Evolutionary conservation across 164 flowering plant species (phyloP).

Genomic region (Umbilicus rupestris): DNA sequence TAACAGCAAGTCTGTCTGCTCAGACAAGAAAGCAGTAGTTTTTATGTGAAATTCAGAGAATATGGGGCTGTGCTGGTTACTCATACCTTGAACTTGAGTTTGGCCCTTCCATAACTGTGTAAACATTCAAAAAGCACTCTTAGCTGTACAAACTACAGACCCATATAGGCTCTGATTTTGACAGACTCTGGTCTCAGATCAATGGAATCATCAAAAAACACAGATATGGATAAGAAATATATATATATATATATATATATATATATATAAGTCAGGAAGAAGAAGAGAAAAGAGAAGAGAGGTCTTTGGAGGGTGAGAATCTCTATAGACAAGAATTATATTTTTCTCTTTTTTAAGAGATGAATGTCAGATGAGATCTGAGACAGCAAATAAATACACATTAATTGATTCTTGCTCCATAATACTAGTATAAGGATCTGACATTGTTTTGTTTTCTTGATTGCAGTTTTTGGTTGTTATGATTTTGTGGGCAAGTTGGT

Average conservation of each 20-base stretch:
- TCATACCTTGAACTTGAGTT: constrained; percentile 55
- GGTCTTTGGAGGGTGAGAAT: background rate
- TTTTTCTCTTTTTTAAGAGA: background rate
- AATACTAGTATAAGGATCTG: background rate
- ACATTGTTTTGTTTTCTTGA: constrained; percentile 1
- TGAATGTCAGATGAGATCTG: constrained; percentile 31
- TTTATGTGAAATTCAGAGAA: constrained; percentile 34
- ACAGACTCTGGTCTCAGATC: constrained; percentile 30
- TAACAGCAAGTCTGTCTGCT: constrained; percentile 10
- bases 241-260: background rate
- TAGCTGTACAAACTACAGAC: constrained; percentile 38
- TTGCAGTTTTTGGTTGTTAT: constrained; percentile 2
- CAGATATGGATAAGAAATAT: constrained; percentile 17
- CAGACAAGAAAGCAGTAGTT: constrained; percentile 30
- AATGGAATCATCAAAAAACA: constrained; percentile 15
- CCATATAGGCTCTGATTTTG: constrained; percentile 14
- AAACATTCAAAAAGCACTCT: constrained; percentile 27
- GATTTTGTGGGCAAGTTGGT: constrained; percentile 14
- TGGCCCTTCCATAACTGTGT: constrained; percentile 28
- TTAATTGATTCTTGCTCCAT: constrained; percentile 11
- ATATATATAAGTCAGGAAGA: background rate
- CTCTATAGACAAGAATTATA: background rate
- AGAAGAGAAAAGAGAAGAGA: background rate
- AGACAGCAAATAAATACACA: constrained; percentile 14
- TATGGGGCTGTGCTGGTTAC: constrained; percentile 25